A percentile compares a stretch with the other conserved stretches of the same genome.
phyloP scores from a whole-genome alignment of 2,329 filamentous ascomycete species.

The Balansia obtecta region DNA sequence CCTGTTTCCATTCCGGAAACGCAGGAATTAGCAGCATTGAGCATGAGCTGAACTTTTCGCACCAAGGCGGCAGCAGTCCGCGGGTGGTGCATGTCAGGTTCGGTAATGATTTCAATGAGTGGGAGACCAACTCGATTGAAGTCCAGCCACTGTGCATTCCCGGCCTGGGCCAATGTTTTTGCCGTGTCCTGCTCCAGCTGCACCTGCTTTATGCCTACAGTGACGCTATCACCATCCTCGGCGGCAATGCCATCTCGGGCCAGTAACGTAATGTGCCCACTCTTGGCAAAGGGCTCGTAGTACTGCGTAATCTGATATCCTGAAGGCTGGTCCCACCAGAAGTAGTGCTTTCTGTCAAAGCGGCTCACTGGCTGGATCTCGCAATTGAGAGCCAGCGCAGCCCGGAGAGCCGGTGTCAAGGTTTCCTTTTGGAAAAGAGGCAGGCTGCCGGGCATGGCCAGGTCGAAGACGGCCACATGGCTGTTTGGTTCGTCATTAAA shows the following conservation, averaged over 20 bases:
- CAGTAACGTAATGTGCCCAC: conserved; percentile 60
- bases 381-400: conserved; percentile 75
- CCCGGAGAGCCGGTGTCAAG: conserved; percentile 78
- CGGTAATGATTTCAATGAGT: conserved; percentile 88
- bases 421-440: conserved; percentile 75
- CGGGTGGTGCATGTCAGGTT: conserved; percentile 78
- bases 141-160: conserved; percentile 67
- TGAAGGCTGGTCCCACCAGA: conserved; percentile 94
- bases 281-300: conserved; percentile 58
- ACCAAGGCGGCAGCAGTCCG: conserved; percentile 80
- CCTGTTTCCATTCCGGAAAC: conserved; percentile 89
- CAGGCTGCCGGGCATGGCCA: conserved; percentile 79
- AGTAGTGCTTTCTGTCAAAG: conserved; percentile 97
- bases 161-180: conserved; percentile 73
- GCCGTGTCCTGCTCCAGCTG: conserved; percentile 98
- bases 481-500: conserved; percentile 63
- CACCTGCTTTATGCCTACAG: conserved; percentile 78
- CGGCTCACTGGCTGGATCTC: conserved; percentile 62
- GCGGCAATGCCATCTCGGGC: conserved; percentile 68
- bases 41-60: conserved; percentile 71
- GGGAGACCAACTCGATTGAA: conserved; percentile 89
- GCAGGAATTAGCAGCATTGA: conserved; percentile 72
- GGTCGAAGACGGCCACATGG: conserved; percentile 81
- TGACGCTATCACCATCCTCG: conserved; percentile 57
- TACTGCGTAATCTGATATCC: conserved; percentile 98